These are phyloP conservation scores for Xylariomycetidae sp. DNA, from an alignment of 2,329 filamentous ascomycete species.

Conservation along the genomic window DNA sequence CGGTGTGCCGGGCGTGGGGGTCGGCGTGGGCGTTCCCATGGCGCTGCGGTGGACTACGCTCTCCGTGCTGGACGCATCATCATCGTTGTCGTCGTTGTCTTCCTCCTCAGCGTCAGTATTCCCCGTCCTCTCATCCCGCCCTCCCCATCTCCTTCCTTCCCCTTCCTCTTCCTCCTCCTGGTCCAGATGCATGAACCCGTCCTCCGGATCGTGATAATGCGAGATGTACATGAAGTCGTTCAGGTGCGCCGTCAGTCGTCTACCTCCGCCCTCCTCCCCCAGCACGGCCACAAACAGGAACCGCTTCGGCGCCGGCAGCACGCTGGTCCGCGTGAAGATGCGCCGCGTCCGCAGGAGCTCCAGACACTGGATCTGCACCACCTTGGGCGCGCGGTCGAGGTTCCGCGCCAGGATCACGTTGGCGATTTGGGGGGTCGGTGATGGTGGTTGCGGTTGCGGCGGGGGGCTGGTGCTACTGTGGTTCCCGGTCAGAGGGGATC, in stretches of 20 bases:
- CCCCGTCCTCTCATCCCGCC: slow-evolving; percentile 21
- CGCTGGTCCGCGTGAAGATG: slow-evolving; percentile 69
- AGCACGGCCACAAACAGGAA: slow-evolving; percentile 81
- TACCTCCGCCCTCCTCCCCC: slow-evolving; percentile 40
- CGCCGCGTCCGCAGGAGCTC: slow-evolving; percentile 76
- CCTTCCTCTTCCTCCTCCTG: slow-evolving; percentile 42
- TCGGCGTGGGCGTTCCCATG: slow-evolving; percentile 1
- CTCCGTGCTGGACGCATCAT: slow-evolving; percentile 13
- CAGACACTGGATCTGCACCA: slow-evolving; percentile 75
- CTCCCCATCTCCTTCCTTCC: slow-evolving; percentile 22
- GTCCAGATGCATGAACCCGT: slow-evolving; percentile 73
- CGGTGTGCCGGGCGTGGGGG: neutral
- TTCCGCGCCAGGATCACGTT: slow-evolving; percentile 81
- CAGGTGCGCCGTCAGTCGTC: slow-evolving; percentile 51
- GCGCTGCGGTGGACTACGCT: slow-evolving; percentile 37
- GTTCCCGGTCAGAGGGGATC: slow-evolving; percentile 2
- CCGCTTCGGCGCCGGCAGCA: slow-evolving; percentile 68
- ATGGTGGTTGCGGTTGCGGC: slow-evolving; percentile 5
- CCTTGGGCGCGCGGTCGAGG: slow-evolving; percentile 66
- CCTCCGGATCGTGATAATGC: slow-evolving; percentile 70
- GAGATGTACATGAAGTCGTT: slow-evolving; percentile 87
- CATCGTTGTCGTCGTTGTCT: slow-evolving; percentile 1
- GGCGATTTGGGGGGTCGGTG: slow-evolving; percentile 48
- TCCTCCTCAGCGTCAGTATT: slow-evolving; percentile 19
- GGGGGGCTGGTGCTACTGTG: neutral